Base-by-base conservation (phyloP, 2,329 filamentous ascomycete genomes). In the Zasmidium citrigriseum region DNA sequence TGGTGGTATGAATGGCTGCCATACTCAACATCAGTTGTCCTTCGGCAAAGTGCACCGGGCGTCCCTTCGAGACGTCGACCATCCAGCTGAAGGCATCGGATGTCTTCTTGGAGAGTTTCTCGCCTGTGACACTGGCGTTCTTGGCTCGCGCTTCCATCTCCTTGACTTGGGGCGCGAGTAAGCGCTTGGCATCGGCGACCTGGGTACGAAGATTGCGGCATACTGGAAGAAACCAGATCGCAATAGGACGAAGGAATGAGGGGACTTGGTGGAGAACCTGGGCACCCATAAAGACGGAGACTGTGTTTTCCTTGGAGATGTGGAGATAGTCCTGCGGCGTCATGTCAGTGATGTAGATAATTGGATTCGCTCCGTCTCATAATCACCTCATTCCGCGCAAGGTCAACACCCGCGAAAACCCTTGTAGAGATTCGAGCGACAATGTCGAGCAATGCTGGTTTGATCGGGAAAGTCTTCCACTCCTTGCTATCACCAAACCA, bases 371-470 rank as follows among this genome's bases (percentile, higher is more conserved):
- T n/a, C n/a, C n/a, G n/a, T n/a, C n/a, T n/a, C n/a, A n/a, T 14
- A 7, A 7, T 29, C 27, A 29, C 27, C 54, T 72, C 62, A 55
- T 77, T 72, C 34, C 70, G 69, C 46, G 72, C 73, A 12, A 76
- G 62, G 16, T 62, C 59, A 4, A 72, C 65, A 12, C 77, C 75
- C 27, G 73, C 66, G 48, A 78, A 73, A 41, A 78, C 65, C 18
- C 76, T 71, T 2, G 73, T 71, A 0, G 75, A 75, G 5, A 76
- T 63, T n/a, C 75, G 72, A 14, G 73, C 70, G 21, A 78, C 69
- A 4, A 78, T 62, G 1, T 66, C 64, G 1, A 71, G 68, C 29
- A 75, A 50, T n/a, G 59, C 57, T 16, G 58, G 25, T 54, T 68
- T 64, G 21, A 53, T 59, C 23, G 46, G 29, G 51, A 23, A 54